phyloP scores from a whole-genome alignment of 139 green algal species.

The Coelastrella sp. region DNA sequence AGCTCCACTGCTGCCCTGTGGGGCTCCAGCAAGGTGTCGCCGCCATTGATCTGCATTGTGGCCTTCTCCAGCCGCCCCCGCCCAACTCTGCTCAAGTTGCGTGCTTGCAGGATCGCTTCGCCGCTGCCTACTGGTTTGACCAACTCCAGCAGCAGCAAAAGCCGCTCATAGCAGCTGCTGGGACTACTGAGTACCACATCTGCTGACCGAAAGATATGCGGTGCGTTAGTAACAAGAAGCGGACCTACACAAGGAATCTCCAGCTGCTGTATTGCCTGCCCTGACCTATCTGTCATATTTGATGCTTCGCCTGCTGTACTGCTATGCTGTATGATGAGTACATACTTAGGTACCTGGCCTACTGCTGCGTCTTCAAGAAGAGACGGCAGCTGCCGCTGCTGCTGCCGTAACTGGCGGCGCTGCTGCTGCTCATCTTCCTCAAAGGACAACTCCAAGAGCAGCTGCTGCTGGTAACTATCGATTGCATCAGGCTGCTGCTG shows the following conservation, averaged over 20 bases:
- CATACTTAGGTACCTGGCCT: neutral
- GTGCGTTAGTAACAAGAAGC: conserved; percentile 22
- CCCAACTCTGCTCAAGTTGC: conserved; percentile 37
- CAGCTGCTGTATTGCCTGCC: conserved; percentile 5
- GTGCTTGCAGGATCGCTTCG: conserved; percentile 36
- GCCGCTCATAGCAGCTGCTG: neutral
- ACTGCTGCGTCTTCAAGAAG: conserved; percentile 36
- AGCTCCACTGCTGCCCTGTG: conserved; percentile 17
- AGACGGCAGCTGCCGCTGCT: conserved; percentile 26
- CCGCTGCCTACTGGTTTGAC: conserved; percentile 33
- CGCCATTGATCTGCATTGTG: conserved; percentile 1
- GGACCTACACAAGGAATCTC: neutral
- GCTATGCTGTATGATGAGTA: neutral
- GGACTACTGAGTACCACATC: neutral
- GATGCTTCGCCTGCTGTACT: neutral
- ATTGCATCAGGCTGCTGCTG: neutral
- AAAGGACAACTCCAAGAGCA: neutral
- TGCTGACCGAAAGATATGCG: neutral
- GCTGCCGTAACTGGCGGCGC: conserved; percentile 24
- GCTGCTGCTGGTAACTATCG: conserved; percentile 44
- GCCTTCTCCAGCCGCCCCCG: conserved; percentile 22
- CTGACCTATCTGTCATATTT: neutral
- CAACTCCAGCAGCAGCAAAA: conserved; percentile 47
- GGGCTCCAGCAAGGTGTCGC: neutral
- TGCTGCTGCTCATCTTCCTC: conserved; percentile 46